phyloP scores from a whole-genome alignment of 768 basidiomycete species.

The Lactifluus subvellereus region DNA sequence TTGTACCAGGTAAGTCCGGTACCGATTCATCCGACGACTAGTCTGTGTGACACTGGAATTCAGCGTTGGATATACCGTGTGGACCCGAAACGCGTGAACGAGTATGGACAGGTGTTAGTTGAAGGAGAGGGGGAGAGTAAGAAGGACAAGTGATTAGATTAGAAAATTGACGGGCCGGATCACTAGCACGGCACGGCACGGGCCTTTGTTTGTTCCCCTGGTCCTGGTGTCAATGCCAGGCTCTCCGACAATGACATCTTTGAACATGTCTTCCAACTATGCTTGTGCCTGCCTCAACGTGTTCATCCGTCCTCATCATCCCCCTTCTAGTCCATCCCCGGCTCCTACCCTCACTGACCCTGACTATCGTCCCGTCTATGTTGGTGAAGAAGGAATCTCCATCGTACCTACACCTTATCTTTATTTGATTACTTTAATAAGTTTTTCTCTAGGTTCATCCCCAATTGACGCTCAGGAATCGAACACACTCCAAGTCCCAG shows the following conservation, averaged over 20 bases:
- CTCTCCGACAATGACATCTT: background rate
- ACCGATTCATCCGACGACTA: background rate
- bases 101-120: slow-evolving; percentile 83
- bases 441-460: slow-evolving; percentile 48
- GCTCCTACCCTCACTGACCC: slow-evolving; percentile 27
- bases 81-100: slow-evolving; percentile 92
- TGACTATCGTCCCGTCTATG: slow-evolving; percentile 51
- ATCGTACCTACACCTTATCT: slow-evolving; percentile 43
- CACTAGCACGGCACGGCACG: too few relatives aligned
- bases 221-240: too few relatives aligned
- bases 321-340: slow-evolving; percentile 25
- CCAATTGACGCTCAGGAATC: slow-evolving; percentile 62
- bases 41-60: background rate
- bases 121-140: slow-evolving; percentile 28
- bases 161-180: background rate
- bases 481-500: slow-evolving; percentile 30
- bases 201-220: too few relatives aligned
- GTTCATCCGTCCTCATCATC: slow-evolving; percentile 38
- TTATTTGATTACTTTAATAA: background rate
- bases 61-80: slow-evolving; percentile 97
- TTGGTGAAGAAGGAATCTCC: slow-evolving; percentile 59
- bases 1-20: slow-evolving; percentile 70
- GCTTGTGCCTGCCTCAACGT: slow-evolving; percentile 73
- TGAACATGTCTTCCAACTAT: slow-evolving; percentile 31
- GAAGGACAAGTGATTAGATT: slow-evolving; percentile 31